Evolutionary conservation across 1,284 basidiomycete genomes (phyloP).

Genomic region (Xanthoconium separans): DNA sequence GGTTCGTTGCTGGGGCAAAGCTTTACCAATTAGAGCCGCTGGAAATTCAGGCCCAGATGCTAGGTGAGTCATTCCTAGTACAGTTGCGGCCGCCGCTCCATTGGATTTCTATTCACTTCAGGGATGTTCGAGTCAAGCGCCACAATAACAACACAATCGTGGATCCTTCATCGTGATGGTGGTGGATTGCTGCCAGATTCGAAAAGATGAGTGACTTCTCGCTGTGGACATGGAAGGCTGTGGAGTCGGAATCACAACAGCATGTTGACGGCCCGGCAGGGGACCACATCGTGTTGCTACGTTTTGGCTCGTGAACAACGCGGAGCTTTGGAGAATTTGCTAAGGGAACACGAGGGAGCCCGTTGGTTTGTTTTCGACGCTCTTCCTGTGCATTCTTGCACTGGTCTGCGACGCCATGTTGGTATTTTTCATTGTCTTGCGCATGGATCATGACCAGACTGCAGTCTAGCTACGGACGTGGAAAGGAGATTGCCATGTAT

Average conservation of each 20-base stretch:
- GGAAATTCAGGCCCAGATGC: background rate
- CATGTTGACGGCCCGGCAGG: background rate
- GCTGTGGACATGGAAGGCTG: slow-evolving; percentile 10
- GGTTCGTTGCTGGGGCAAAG: background rate
- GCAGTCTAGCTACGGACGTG: background rate
- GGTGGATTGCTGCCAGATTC: background rate
- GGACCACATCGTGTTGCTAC: too few species aligned
- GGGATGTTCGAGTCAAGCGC: background rate
- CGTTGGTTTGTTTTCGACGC: background rate
- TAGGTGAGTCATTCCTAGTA: background rate
- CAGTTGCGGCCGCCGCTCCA: background rate
- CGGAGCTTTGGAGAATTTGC: background rate
- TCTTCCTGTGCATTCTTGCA: background rate
- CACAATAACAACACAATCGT: background rate
- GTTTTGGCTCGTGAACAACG: background rate
- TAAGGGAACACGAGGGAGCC: slow-evolving; percentile 3
- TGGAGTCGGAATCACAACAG: background rate
- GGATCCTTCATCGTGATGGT: background rate
- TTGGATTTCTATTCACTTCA: background rate
- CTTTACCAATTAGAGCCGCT: background rate
- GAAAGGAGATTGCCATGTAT: slow-evolving; percentile 2
- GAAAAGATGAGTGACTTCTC: background rate
- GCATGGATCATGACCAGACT: background rate
- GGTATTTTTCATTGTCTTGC: background rate
- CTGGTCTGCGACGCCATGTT: background rate